Percentiles rank a stretch among this genome's conserved stretches.
Evolutionary conservation across 2,329 filamentous ascomycete genomes (phyloP).

Genomic region (Furcasterigmium sp.): DNA sequence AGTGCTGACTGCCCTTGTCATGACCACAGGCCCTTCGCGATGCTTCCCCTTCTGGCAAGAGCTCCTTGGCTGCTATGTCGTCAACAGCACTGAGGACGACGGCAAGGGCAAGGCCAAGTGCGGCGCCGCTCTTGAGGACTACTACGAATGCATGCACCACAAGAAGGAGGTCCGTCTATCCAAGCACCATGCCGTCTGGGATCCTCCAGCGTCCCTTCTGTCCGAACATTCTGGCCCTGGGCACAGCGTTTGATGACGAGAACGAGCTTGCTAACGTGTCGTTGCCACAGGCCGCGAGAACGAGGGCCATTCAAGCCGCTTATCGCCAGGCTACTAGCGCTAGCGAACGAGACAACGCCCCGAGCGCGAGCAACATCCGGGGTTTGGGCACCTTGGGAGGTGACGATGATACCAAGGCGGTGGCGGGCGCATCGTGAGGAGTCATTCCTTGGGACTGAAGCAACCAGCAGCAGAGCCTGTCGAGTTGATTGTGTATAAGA

Average conservation of each 20-base stretch:
- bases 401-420: conserved; percentile 1
- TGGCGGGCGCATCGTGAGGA: neutral
- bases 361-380: conserved; percentile 80
- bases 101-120: conserved; percentile 84
- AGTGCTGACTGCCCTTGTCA: conserved; percentile 13
- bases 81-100: conserved; percentile 80
- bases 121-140: conserved; percentile 80
- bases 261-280: conserved; percentile 5
- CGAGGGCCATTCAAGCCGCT: conserved; percentile 72
- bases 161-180: conserved; percentile 82
- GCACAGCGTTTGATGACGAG: no score
- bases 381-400: conserved; percentile 72
- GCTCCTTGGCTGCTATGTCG: conserved; percentile 94
- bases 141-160: conserved; percentile 98
- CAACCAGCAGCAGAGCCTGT: no score
- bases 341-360: conserved; percentile 72
- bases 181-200: conserved; percentile 10
- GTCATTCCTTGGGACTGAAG: no score
- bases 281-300: conserved; percentile 63
- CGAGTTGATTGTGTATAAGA: no score
- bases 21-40: conserved; percentile 55
- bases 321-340: conserved; percentile 76
- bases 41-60: conserved; percentile 99
- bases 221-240: no score
- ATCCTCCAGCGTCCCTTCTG: no score